Conservation (phyloP, 352 stramenopile genomes). For the Phytophthora litchii region DNA sequence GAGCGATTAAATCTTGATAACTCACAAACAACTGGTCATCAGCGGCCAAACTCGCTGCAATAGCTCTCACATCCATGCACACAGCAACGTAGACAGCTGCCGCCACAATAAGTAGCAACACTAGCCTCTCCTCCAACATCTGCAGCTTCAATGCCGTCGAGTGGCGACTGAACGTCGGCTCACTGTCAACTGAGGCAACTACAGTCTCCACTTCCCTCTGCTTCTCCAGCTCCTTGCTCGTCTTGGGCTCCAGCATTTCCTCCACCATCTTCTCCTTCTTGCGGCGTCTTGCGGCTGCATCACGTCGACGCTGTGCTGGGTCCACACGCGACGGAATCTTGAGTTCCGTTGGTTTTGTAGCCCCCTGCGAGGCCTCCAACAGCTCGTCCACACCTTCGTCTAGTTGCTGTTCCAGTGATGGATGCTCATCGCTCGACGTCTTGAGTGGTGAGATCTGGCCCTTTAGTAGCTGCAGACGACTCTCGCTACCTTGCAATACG, state of each 20-base stretch:
- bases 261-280: slow-evolving; percentile 66
- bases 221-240: neutral
- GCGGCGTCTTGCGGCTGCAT: slow-evolving; percentile 62
- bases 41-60: slow-evolving; percentile 50
- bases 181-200: neutral
- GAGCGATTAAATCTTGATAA: slow-evolving; percentile 66
- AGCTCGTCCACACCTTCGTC: slow-evolving; percentile 55
- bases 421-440: slow-evolving; percentile 22
- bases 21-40: slow-evolving; percentile 59
- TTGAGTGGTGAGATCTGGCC: slow-evolving; percentile 69
- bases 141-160: slow-evolving; percentile 56
- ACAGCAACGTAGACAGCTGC: slow-evolving; percentile 57
- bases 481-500: slow-evolving; percentile 66
- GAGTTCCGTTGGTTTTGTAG: slow-evolving; percentile 19
- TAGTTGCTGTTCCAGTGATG: slow-evolving; percentile 42
- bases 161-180: slow-evolving; percentile 59
- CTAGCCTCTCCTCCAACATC: slow-evolving; percentile 60
- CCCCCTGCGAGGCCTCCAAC: slow-evolving; percentile 17
- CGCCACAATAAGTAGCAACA: slow-evolving; percentile 57
- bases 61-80: slow-evolving; percentile 51
- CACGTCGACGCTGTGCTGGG: slow-evolving; percentile 67
- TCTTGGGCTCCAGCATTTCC: slow-evolving; percentile 45
- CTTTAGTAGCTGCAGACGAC: slow-evolving; percentile 70
- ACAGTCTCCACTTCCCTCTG: neutral
- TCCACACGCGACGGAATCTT: slow-evolving; percentile 61